Conservation (phyloP, 1,139 yeast genomes). For the Debaryomycetaceae sp. region DNA sequence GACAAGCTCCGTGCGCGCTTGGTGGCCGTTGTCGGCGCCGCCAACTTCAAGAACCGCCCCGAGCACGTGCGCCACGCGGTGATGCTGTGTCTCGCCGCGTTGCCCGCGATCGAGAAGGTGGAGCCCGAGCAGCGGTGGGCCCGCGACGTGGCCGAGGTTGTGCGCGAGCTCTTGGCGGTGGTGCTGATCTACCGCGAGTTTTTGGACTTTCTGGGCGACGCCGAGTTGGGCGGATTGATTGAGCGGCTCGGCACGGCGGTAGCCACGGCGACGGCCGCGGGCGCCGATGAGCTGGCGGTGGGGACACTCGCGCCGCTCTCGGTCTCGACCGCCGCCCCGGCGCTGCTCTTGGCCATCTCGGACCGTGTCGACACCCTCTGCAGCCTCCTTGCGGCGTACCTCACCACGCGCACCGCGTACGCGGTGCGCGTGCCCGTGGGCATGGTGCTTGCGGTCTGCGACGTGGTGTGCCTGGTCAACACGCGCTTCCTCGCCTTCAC, state of each 20-base stretch:
- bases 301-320: conserved; percentile 2
- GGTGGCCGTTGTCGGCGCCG: conserved; percentile 25
- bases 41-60: conserved; percentile 29
- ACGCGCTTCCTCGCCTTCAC: conserved; percentile 50
- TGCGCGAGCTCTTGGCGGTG: conserved; percentile 49
- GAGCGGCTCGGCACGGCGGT: conserved; percentile 13
- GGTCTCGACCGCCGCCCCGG: conserved; percentile 50
- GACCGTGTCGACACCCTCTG: conserved; percentile 45
- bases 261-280: too few relatives aligned
- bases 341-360: conserved; percentile 46
- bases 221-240: conserved; percentile 33
- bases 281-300: conserved; percentile 1
- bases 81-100: conserved; percentile 51
- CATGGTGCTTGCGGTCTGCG: conserved; percentile 41
- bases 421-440: conserved; percentile 58
- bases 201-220: conserved; percentile 53
- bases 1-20: conserved; percentile 53
- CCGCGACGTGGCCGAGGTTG: conserved; percentile 27
- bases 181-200: conserved; percentile 53
- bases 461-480: conserved; percentile 50
- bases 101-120: conserved; percentile 54
- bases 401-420: conserved; percentile 43
- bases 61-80: conserved; percentile 34
- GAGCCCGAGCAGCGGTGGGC: conserved; percentile 50
- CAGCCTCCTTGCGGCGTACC: conserved; percentile 41